These are phyloP conservation scores for Diplodia intermedia DNA, from an alignment of 2,329 filamentous ascomycete species.

Conservation along the genomic window DNA sequence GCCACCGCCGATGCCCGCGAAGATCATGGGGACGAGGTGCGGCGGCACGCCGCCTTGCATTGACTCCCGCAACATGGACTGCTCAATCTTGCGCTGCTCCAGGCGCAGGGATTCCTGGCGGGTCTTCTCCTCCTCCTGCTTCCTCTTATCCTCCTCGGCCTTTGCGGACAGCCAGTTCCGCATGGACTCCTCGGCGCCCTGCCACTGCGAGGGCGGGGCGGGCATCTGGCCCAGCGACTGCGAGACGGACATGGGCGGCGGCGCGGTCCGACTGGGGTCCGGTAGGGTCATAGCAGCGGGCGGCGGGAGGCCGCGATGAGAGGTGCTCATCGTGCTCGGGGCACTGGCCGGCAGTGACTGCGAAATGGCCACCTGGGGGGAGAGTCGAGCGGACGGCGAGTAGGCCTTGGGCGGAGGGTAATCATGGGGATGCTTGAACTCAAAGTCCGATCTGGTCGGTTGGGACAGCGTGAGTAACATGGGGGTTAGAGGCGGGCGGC, in stretches of 20 bases:
- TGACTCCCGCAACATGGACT: slow-evolving; percentile 60
- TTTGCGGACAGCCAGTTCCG: slow-evolving; percentile 60
- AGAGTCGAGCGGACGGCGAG: slow-evolving; percentile 49
- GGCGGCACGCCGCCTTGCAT: slow-evolving; percentile 60
- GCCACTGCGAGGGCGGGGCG: slow-evolving; percentile 55
- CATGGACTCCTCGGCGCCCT: slow-evolving; percentile 60
- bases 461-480: slow-evolving; percentile 61
- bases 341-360: slow-evolving; percentile 51
- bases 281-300: slow-evolving; percentile 61
- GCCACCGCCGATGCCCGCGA: slow-evolving; percentile 59
- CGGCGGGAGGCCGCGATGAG: slow-evolving; percentile 61
- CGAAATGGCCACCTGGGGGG: slow-evolving; percentile 47
- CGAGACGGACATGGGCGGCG: slow-evolving; percentile 42
- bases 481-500: slow-evolving; percentile 34
- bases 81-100: slow-evolving; percentile 61
- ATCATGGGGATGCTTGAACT: slow-evolving; percentile 57
- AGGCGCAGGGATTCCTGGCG: slow-evolving; percentile 57
- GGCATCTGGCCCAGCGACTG: slow-evolving; percentile 53
- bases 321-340: slow-evolving; percentile 56
- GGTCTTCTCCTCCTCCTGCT: slow-evolving; percentile 62
- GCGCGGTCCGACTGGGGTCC: slow-evolving; percentile 53
- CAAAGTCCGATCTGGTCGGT: slow-evolving; percentile 56
- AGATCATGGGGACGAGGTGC: slow-evolving; percentile 61
- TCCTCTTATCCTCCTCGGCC: slow-evolving; percentile 59
- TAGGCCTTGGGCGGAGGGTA: slow-evolving; percentile 53